Evolutionary conservation across 2,329 filamentous ascomycete genomes (phyloP), one percentile per base, ranked within the genome.

Genomic region (Aureobasidium sp.): DNA sequence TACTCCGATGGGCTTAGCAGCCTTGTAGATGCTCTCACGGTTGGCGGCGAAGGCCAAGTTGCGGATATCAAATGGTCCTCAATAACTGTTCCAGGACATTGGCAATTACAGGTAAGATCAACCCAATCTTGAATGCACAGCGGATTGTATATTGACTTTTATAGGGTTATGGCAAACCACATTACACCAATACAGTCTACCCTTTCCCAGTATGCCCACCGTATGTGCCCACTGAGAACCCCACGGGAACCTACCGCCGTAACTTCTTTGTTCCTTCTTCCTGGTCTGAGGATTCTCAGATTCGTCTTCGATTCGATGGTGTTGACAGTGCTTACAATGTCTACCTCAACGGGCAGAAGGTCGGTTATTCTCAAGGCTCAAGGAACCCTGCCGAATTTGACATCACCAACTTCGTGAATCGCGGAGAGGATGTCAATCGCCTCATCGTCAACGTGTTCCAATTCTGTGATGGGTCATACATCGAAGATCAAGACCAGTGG

Each of bases 321-420:
- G 87, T 90, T 0, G 87, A 90, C 67, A 86, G 84, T 67, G 84
- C 87, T 0, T 90, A 87, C 67, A 86, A 89, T 70, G 73, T 89
- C 12, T 89, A 82, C 80, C 74, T 90, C 7, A 90, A 90, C 65
- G 84, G 85, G 0, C 70, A 75, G 17, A 74, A 84, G 39, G 76
- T 89, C 2, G 87, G 87, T 2, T 90, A 89, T 67, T 83, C 83
- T 2, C 86, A 90, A 68, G 87, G 87, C 0, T 83, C 83, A 10
- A 78, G 87, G 41, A 90, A 90, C 66, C 79, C 87, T 0, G 80
- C 84, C 8, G 87, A 90, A 69, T 90, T 89, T 66, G 87, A 90
- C 64, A 75, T 90, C 13, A 85, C 84, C 0, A 67, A 74, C 0
- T 73, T 78, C 36, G 74, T 89, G 1, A 70, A 74, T 24, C 69